A percentile compares a stretch with the other conserved stretches of the same genome.
phyloP scores from a whole-genome alignment of 148 eudicot species.

The Heliamphora exappendiculata region DNA sequence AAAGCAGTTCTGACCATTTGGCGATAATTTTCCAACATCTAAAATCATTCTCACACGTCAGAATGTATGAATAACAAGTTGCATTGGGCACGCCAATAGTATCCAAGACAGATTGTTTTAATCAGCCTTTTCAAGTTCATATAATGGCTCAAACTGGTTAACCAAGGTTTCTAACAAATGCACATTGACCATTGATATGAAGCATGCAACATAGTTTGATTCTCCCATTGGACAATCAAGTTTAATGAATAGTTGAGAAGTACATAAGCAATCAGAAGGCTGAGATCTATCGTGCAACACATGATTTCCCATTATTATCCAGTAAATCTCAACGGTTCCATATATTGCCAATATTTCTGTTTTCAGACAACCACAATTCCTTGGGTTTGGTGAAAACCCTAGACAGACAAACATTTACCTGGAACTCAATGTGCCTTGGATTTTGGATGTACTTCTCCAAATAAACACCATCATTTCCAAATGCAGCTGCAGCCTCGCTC shows the following conservation, averaged over 20 bases:
- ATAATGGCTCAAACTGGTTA: neutral
- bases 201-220: neutral
- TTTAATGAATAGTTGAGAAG: neutral
- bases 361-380: neutral
- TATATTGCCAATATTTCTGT: neutral
- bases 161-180: neutral
- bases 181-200: neutral
- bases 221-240: neutral
- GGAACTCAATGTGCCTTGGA: constrained; percentile 98
- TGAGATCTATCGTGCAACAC: neutral
- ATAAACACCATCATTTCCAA: constrained; percentile 96
- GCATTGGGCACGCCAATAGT: neutral
- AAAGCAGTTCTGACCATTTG: neutral
- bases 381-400: neutral
- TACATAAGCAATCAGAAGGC: neutral
- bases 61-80: neutral
- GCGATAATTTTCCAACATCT: neutral
- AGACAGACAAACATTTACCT: constrained; percentile 40
- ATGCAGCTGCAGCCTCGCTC: constrained; percentile 99
- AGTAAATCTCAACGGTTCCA: constrained; percentile 4
- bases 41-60: neutral
- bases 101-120: neutral
- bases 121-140: neutral
- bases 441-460: constrained; percentile 84
- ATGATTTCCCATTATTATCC: neutral